Conservation (phyloP, 129 eudicot genomes). For the Dittrichia graveolens region DNA sequence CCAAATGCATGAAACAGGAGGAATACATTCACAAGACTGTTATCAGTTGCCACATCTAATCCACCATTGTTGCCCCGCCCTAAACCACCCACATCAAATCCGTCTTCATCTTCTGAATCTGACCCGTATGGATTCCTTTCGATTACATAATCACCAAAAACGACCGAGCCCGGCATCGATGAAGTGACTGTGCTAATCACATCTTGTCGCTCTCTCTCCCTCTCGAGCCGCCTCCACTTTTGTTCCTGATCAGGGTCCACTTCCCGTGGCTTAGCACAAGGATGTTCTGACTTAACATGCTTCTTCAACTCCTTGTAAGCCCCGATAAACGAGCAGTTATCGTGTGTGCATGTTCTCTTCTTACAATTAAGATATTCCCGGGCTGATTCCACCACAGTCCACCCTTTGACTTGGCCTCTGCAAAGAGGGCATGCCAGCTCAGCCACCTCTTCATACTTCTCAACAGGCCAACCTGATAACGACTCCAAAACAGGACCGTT, state of each 20-base stretch:
- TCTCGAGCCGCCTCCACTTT: constrained; percentile 82
- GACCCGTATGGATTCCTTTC: constrained; percentile 58
- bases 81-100: constrained; percentile 42
- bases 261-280: constrained; percentile 74
- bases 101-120: constrained; percentile 67
- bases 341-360: constrained; percentile 79
- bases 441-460: constrained; percentile 52
- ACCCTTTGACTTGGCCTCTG: constrained; percentile 93
- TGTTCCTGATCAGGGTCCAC: constrained; percentile 86
- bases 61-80: constrained; percentile 40
- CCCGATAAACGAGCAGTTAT: constrained; percentile 70
- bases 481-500: constrained; percentile 31
- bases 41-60: constrained; percentile 47
- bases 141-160: constrained; percentile 83
- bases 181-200: constrained; percentile 82
- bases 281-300: constrained; percentile 77
- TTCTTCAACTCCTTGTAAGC: constrained; percentile 72
- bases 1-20: constrained; percentile 70
- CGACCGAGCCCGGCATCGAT: constrained; percentile 84
- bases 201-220: constrained; percentile 73
- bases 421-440: constrained; percentile 90
- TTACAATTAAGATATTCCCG: constrained; percentile 70
- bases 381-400: constrained; percentile 87
- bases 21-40: constrained; percentile 57
- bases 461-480: constrained; percentile 40